These are phyloP conservation scores for Dioszegia hungarica DNA, from an alignment of 768 basidiomycete genomes.

Conservation along the genomic window DNA sequence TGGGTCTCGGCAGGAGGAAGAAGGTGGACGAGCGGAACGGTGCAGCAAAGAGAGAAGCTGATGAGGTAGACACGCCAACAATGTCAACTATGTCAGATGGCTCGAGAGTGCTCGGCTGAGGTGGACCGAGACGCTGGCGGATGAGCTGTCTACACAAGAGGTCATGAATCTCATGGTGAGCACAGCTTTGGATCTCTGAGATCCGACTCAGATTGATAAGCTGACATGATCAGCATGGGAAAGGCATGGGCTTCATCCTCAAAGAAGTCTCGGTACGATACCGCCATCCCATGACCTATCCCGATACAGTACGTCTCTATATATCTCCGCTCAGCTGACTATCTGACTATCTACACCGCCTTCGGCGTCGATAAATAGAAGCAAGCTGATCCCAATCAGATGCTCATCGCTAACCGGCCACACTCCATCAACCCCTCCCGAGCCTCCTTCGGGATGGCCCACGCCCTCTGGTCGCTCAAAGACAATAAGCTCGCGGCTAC, in stretches of 20 bases:
- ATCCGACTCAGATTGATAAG: neutral
- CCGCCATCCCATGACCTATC: conserved; percentile 34
- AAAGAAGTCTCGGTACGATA: conserved; percentile 37
- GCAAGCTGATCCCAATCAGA: conserved; percentile 11
- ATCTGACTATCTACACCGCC: too few relatives aligned
- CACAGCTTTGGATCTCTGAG: neutral
- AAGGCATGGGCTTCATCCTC: conserved; percentile 37
- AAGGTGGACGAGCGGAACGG: too few relatives aligned
- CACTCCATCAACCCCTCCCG: conserved; percentile 24
- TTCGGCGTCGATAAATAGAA: too few relatives aligned
- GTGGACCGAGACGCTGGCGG: conserved; percentile 22
- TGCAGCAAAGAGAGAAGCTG: too few relatives aligned
- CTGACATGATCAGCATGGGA: conserved; percentile 22
- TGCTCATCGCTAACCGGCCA: conserved; percentile 30
- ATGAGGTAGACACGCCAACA: conserved; percentile 35
- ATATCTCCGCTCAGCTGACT: neutral
- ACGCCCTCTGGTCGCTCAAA: conserved; percentile 30
- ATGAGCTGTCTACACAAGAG: conserved; percentile 15
- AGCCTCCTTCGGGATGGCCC: conserved; percentile 22
- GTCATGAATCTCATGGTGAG: conserved; percentile 29
- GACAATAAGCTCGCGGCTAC: conserved; percentile 28
- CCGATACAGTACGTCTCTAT: conserved; percentile 29
- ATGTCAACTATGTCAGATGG: conserved; percentile 36
- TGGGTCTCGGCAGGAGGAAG: too few relatives aligned
- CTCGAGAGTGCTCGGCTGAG: conserved; percentile 36